Conservation (phyloP, 208 protist species). For the Acanthamoeba healyi region DNA sequence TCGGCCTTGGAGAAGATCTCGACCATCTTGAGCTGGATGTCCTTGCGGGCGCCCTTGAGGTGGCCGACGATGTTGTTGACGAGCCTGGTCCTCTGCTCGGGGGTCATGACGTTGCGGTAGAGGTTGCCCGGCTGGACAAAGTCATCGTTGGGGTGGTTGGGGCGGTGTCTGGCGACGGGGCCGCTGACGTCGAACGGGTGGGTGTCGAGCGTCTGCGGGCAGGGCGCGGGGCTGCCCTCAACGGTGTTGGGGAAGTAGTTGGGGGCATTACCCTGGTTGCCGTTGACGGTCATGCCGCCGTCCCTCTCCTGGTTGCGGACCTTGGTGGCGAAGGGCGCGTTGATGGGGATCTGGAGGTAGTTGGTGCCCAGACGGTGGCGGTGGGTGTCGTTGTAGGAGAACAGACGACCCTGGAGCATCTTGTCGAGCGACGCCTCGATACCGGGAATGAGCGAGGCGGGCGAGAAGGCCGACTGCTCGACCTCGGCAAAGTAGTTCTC, state of each 20-base stretch:
- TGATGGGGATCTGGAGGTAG: constrained; percentile 91
- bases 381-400: constrained; percentile 92
- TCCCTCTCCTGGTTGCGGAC: constrained; percentile 75
- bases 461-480: constrained; percentile 91
- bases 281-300: constrained; percentile 73
- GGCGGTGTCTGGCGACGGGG: constrained; percentile 42
- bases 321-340: constrained; percentile 78
- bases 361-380: constrained; percentile 91
- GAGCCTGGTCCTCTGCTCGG: constrained; percentile 73
- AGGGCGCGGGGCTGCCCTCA: constrained; percentile 14
- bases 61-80: constrained; percentile 76
- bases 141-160: constrained; percentile 73
- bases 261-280: constrained; percentile 66
- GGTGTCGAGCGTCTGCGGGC: constrained; percentile 41
- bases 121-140: constrained; percentile 78
- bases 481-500: constrained; percentile 94
- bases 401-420: constrained; percentile 91
- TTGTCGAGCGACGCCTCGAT: constrained; percentile 91
- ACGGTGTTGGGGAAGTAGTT: constrained; percentile 76
- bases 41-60: constrained; percentile 71
- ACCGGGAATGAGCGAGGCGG: constrained; percentile 90
- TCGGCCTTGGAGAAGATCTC: constrained; percentile 75
- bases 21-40: constrained; percentile 74
- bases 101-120: constrained; percentile 76
- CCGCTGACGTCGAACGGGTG: constrained; percentile 67